Evolutionary conservation across 768 basidiomycete species (phyloP).

Genomic region (Ephemerocybe angulata): DNA sequence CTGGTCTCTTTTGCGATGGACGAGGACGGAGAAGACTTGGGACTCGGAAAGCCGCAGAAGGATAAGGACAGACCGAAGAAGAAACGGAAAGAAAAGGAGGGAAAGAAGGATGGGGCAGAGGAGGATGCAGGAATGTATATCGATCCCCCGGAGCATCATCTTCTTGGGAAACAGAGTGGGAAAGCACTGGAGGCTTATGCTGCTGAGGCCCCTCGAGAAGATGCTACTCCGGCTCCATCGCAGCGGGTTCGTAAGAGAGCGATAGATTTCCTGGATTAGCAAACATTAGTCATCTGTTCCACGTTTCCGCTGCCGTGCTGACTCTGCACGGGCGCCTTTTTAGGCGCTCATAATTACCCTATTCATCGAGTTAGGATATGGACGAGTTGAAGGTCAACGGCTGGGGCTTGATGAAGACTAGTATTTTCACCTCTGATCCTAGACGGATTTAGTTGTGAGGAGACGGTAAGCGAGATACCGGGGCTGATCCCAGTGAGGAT

Average conservation of each 20-base stretch:
- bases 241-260: conserved; percentile 62
- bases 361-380: too few species aligned
- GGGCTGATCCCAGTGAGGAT: too few species aligned
- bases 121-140: conserved; percentile 66
- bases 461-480: too few species aligned
- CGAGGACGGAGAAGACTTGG: conserved; percentile 45
- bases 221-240: neutral
- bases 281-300: too few species aligned
- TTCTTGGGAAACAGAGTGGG: too few species aligned
- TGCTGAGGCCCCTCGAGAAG: neutral
- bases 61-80: conserved; percentile 41
- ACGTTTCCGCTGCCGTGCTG: too few species aligned
- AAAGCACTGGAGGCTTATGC: neutral
- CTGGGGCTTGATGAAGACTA: too few species aligned
- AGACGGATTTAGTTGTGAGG: too few species aligned
- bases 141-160: conserved; percentile 62
- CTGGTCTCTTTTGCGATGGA: conserved; percentile 79
- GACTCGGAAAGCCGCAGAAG: conserved; percentile 24
- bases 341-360: too few species aligned
- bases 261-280: conserved; percentile 64
- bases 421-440: too few species aligned
- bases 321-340: too few species aligned
- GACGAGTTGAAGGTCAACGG: too few species aligned
- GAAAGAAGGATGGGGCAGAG: conserved; percentile 31
- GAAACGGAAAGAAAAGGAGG: conserved; percentile 40